Percentiles rank a stretch among this genome's conserved stretches.
phyloP scores from a whole-genome alignment of 1,139 yeast species.

The Spencermartinsiella ligniputridi region DNA sequence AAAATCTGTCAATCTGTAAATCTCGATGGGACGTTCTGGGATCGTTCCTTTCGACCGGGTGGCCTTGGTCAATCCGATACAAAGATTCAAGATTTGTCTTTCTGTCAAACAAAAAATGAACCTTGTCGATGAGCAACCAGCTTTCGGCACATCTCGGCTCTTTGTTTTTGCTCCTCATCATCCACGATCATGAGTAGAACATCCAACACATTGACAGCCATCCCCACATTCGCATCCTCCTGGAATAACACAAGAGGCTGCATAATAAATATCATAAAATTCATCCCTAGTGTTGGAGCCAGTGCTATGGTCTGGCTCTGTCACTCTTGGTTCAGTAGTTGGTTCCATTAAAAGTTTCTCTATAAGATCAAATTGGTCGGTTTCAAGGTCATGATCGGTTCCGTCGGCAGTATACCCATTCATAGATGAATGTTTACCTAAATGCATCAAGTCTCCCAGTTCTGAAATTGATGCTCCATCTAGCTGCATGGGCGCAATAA shows the following conservation, averaged over 20 bases:
- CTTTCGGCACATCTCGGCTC: too few relatives aligned
- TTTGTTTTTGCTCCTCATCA: background rate
- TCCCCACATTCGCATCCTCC: conserved; percentile 39
- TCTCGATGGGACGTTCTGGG: too few relatives aligned
- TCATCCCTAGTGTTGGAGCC: conserved; percentile 8
- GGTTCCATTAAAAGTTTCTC: background rate
- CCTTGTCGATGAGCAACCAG: too few relatives aligned
- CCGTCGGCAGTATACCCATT: background rate
- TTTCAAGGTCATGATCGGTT: background rate
- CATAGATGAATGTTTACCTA: too few relatives aligned
- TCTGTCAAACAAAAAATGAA: too few relatives aligned
- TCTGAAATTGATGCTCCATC: conserved; percentile 20
- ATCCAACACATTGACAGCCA: conserved; percentile 34
- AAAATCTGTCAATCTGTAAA: too few relatives aligned
- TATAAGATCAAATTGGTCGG: background rate
- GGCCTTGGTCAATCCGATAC: too few relatives aligned
- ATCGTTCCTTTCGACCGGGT: too few relatives aligned
- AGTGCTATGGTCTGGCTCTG: background rate
- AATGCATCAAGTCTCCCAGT: conserved; percentile 1
- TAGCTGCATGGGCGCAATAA: conserved; percentile 36
- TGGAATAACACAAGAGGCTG: conserved; percentile 36
- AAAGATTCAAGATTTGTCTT: too few relatives aligned
- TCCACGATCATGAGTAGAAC: conserved; percentile 32
- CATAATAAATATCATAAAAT: conserved; percentile 28
- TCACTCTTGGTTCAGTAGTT: background rate